Conservation (phyloP, 345 rosid species). For the Eucalyptus globulus region DNA sequence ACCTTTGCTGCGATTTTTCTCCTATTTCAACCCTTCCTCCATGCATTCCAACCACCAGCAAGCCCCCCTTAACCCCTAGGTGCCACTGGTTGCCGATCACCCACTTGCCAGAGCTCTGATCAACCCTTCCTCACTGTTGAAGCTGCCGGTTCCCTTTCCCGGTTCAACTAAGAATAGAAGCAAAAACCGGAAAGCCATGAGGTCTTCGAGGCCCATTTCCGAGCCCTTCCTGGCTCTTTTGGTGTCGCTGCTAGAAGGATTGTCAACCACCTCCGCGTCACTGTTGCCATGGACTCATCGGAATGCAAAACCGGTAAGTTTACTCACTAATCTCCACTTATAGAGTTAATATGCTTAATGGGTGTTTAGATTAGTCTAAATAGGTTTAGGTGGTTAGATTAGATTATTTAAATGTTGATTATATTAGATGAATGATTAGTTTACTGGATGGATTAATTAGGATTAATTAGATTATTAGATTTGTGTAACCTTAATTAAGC, state of each 20-base stretch:
- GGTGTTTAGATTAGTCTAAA: too few relatives aligned
- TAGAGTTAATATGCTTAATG: accelerated
- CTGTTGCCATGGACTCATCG: accelerated
- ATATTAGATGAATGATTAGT: too few relatives aligned
- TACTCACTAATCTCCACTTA: too few relatives aligned
- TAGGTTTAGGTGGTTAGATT: too few relatives aligned
- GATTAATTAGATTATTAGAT: too few relatives aligned
- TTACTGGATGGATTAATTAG: too few relatives aligned
- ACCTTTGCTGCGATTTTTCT: too few relatives aligned
- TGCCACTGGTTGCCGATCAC: accelerated
- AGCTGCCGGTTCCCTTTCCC: accelerated
- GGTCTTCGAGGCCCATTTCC: accelerated
- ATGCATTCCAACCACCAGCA: accelerated
- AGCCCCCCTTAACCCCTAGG: too few relatives aligned
- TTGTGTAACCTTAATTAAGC: too few relatives aligned
- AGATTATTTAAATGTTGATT: too few relatives aligned
- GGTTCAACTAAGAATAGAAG: accelerated
- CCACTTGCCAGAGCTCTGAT: accelerated
- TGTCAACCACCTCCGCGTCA: accelerated
- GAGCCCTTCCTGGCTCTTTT: accelerated
- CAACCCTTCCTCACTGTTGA: too few relatives aligned
- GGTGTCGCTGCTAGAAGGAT: accelerated
- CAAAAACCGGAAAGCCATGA: accelerated
- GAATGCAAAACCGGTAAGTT: accelerated
- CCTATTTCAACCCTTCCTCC: too few relatives aligned